phyloP scores from a whole-genome alignment of 2,329 filamentous ascomycete genomes.

The Xylaria hypoxylon region DNA sequence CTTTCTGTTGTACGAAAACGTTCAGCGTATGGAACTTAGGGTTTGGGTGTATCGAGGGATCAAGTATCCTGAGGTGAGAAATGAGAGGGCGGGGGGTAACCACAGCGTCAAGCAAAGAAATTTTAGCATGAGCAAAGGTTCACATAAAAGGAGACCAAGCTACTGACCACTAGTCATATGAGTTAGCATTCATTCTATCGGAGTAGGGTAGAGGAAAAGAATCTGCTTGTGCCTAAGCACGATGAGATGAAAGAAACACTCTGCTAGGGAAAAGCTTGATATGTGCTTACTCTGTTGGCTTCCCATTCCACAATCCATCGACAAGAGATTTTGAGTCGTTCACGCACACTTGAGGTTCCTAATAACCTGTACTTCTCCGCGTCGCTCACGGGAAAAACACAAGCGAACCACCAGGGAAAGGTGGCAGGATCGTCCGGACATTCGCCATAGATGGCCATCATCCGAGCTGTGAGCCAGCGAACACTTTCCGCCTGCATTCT shows the following conservation, averaged over 20 bases:
- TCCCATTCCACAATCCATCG: conserved; percentile 82
- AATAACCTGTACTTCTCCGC: conserved; percentile 83
- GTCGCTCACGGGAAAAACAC: conserved; percentile 80
- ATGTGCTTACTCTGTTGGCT: conserved; percentile 70
- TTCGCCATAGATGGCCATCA: conserved; percentile 80
- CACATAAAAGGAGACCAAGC: conserved; percentile 6
- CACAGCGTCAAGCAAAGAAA: background rate
- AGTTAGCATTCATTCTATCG: conserved; percentile 13
- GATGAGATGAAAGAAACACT: background rate
- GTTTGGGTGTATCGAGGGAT: background rate
- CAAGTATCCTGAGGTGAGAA: background rate
- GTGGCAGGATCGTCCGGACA: conserved; percentile 79
- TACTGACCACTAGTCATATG: conserved; percentile 31
- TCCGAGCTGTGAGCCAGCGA: conserved; percentile 78
- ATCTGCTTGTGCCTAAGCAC: background rate
- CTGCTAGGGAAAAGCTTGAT: background rate
- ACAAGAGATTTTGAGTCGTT: conserved; percentile 85
- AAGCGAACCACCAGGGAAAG: conserved; percentile 93
- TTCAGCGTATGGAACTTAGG: conserved; percentile 30
- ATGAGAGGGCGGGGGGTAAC: background rate
- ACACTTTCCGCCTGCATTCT: conserved; percentile 76
- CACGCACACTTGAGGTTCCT: conserved; percentile 78
- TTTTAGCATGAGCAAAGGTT: background rate
- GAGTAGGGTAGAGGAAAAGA: background rate
- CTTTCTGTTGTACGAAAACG: conserved; percentile 20